phyloP scores from a whole-genome alignment of 306 rosid species.

The Pyrus communis region DNA sequence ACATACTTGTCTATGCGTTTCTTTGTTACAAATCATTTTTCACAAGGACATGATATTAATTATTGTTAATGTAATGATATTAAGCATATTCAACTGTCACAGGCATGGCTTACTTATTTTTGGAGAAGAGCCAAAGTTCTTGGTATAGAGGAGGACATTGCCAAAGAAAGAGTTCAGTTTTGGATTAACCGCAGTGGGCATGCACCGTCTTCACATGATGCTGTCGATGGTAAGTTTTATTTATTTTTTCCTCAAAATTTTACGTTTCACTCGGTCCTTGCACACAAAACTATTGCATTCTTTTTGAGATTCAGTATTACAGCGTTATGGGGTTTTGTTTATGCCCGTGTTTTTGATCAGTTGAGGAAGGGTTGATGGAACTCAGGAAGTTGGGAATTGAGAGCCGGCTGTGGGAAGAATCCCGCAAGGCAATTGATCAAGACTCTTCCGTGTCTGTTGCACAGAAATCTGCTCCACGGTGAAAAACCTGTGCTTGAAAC shows the following conservation, averaged over 20 bases:
- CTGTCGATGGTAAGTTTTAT: constrained; percentile 64
- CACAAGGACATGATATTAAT: not conserved
- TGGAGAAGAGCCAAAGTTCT: constrained; percentile 96
- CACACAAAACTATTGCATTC: not conserved
- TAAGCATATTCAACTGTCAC: not conserved
- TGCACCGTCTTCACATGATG: constrained; percentile 89
- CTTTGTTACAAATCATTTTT: not conserved
- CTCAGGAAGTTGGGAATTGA: constrained; percentile 84
- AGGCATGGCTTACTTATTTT: constrained; percentile 98
- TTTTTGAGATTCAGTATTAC: not conserved
- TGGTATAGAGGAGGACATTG: constrained; percentile 69
- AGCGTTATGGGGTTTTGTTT: constrained; percentile 1
- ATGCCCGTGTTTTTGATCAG: constrained; percentile 36
- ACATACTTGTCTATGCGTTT: not conserved
- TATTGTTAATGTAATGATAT: not conserved
- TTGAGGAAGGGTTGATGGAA: constrained; percentile 81
- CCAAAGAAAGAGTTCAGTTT: constrained; percentile 85
- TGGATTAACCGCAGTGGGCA: constrained; percentile 82
- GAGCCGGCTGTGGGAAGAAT: constrained; percentile 90
- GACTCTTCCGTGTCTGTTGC: constrained; percentile 17
- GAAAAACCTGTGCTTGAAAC: constrained; percentile 1
- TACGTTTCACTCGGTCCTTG: not conserved
- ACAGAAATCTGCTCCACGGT: constrained; percentile 3
- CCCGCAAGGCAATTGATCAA: constrained; percentile 63
- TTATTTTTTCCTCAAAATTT: not conserved